These are phyloP conservation scores for Pleoardoris graminearum DNA, from an alignment of 2,329 filamentous ascomycete species.

Conservation along the genomic window DNA sequence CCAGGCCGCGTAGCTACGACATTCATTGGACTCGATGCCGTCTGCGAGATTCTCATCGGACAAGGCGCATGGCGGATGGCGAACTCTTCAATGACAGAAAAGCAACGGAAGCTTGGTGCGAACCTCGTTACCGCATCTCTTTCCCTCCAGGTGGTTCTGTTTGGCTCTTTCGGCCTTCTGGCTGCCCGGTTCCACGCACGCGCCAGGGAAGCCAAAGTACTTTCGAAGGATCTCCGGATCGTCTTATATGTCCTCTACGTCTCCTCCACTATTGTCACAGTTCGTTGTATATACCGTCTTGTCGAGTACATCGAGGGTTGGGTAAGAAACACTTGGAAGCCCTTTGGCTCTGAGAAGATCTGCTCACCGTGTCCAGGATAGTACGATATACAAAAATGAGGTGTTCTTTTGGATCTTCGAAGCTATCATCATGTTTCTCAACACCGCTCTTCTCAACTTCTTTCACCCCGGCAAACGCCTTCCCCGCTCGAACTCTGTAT, in stretches of 20 bases:
- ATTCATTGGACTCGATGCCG: constrained; percentile 57
- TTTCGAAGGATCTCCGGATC: constrained; percentile 50
- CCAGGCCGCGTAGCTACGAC: constrained; percentile 63
- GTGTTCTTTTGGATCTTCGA: constrained; percentile 61
- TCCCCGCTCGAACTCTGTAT: constrained; percentile 55
- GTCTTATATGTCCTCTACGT: constrained; percentile 54
- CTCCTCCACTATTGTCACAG: constrained; percentile 53
- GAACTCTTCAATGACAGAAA: constrained; percentile 43
- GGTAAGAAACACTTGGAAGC: no score
- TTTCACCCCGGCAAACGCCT: constrained; percentile 57
- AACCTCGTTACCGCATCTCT: constrained; percentile 55
- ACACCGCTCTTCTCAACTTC: constrained; percentile 56
- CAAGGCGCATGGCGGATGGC: constrained; percentile 55
- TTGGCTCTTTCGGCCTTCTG: constrained; percentile 54
- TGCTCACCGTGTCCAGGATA: no score
- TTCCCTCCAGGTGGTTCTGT: constrained; percentile 55
- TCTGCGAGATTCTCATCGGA: constrained; percentile 57
- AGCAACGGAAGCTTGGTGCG: constrained; percentile 48
- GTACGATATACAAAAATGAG: constrained; percentile 49
- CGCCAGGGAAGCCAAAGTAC: constrained; percentile 44
- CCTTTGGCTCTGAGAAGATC: no score
- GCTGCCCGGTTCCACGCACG: constrained; percentile 53
- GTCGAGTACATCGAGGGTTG: constrained; percentile 54
- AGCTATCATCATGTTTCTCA: constrained; percentile 55
- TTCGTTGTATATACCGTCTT: constrained; percentile 57